phyloP scores from a whole-genome alignment of 306 rosid genomes.

The Vicia sativa region DNA sequence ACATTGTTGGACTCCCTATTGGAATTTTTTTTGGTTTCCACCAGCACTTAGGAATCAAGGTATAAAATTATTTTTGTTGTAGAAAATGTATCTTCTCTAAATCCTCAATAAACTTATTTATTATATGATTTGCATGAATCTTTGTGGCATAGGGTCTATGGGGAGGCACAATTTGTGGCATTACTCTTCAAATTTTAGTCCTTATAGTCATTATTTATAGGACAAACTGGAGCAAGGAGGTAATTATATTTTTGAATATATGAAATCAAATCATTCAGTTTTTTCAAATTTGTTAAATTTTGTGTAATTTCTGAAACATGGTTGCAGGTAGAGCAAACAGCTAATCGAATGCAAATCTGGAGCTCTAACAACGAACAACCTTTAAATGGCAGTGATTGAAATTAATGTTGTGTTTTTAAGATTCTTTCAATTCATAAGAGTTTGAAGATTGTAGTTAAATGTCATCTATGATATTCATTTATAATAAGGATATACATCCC shows the following conservation, averaged over 20 bases:
- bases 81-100: not conserved
- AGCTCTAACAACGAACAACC: slow-evolving; percentile 14
- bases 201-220: slow-evolving; percentile 39
- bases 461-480: no score
- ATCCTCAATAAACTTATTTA: not conserved
- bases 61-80: not conserved
- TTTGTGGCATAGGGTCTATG: slow-evolving; percentile 25
- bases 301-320: not conserved
- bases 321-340: slow-evolving; percentile 61
- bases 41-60: slow-evolving; percentile 53
- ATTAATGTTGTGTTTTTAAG: not conserved
- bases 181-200: slow-evolving; percentile 43
- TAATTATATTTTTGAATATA: slow-evolving; percentile 13
- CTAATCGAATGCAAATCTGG: slow-evolving; percentile 49
- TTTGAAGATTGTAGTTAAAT: no score
- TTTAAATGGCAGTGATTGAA: not conserved
- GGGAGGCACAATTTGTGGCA: slow-evolving; percentile 51
- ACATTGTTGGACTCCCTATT: slow-evolving; percentile 59
- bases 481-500: no score
- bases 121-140: not conserved
- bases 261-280: not conserved
- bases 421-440: no score
- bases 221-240: slow-evolving; percentile 66
- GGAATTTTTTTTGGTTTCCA: slow-evolving; percentile 45
- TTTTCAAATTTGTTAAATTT: not conserved